These are phyloP conservation scores for Rhodotorula sphaerocarpa DNA, from an alignment of 768 basidiomycete species.

Conservation along the genomic window DNA sequence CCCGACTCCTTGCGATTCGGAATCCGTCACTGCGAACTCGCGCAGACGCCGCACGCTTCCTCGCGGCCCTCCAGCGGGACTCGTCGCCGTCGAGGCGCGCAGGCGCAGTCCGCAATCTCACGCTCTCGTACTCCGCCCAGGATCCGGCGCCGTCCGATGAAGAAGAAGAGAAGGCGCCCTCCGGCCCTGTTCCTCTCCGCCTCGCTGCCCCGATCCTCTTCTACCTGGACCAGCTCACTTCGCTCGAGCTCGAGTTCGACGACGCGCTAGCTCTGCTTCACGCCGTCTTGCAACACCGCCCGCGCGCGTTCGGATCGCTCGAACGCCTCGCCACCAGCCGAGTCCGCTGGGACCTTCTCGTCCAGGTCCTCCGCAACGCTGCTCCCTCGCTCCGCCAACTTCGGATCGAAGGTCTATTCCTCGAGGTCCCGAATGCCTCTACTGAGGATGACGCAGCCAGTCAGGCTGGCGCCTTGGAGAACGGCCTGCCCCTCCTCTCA, in stretches of 20 bases:
- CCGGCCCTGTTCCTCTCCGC: neutral
- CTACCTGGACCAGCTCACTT: neutral
- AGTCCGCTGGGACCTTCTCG: slow-evolving; percentile 3
- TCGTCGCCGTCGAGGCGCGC: neutral
- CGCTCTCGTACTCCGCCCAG: neutral
- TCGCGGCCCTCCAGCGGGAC: neutral
- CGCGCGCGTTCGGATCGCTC: neutral
- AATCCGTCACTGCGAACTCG: neutral
- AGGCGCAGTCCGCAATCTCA: neutral
- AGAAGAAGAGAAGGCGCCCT: too few relatives aligned
- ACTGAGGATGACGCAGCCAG: too few relatives aligned
- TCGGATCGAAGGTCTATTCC: too few relatives aligned
- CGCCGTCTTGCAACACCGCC: neutral
- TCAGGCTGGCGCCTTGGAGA: too few relatives aligned
- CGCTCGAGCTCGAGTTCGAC: neutral
- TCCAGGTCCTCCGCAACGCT: neutral
- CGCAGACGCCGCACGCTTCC: neutral
- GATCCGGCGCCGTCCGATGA: neutral
- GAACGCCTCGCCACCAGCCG: neutral
- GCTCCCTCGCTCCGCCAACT: neutral
- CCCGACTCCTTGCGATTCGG: neutral
- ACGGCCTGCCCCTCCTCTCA: too few relatives aligned
- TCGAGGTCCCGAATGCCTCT: too few relatives aligned
- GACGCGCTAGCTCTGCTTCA: neutral
- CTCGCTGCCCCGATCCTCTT: neutral